A percentile compares a stretch with the other conserved stretches of the same genome.
These are phyloP conservation scores for Wickerhamiella alocasiicola DNA, from an alignment of 805 yeast genomes.

Conservation along the genomic window DNA sequence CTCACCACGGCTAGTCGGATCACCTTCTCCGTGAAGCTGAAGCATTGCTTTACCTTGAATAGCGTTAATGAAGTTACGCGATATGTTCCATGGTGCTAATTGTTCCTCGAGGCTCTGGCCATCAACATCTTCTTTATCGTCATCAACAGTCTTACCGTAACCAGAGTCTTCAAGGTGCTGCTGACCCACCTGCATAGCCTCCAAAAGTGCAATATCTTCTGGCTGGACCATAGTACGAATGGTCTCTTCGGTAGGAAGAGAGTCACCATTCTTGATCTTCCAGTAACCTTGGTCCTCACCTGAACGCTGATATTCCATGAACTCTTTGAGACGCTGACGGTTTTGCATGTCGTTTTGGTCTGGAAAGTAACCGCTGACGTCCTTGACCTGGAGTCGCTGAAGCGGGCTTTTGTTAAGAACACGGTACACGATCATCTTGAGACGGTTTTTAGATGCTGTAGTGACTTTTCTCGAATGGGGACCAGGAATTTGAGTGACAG, in stretches of 20 bases:
- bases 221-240: constrained; percentile 78
- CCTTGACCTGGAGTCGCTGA: constrained; percentile 69
- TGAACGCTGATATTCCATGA: constrained; percentile 91
- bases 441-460: constrained; percentile 76
- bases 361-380: constrained; percentile 84
- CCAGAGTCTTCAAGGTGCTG: constrained; percentile 75
- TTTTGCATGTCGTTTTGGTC: constrained; percentile 97
- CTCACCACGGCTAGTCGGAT: constrained; percentile 82
- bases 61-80: constrained; percentile 81
- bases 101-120: constrained; percentile 62
- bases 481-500: constrained; percentile 91
- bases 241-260: constrained; percentile 62
- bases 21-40: constrained; percentile 88
- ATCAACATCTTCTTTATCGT: constrained; percentile 33
- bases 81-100: constrained; percentile 86
- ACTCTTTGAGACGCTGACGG: constrained; percentile 87
- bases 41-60: constrained; percentile 96
- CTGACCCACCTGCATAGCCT: constrained; percentile 89
- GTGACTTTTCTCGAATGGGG: constrained; percentile 96
- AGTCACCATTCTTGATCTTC: constrained; percentile 63
- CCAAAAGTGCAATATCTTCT: constrained; percentile 77
- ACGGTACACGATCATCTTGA: constrained; percentile 87
- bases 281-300: constrained; percentile 93
- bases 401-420: constrained; percentile 64
- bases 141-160: constrained; percentile 33